Percentiles rank a stretch among this genome's conserved stretches.
phyloP scores from a whole-genome alignment of 306 rosid species.

The Casuarina equisetifolia region DNA sequence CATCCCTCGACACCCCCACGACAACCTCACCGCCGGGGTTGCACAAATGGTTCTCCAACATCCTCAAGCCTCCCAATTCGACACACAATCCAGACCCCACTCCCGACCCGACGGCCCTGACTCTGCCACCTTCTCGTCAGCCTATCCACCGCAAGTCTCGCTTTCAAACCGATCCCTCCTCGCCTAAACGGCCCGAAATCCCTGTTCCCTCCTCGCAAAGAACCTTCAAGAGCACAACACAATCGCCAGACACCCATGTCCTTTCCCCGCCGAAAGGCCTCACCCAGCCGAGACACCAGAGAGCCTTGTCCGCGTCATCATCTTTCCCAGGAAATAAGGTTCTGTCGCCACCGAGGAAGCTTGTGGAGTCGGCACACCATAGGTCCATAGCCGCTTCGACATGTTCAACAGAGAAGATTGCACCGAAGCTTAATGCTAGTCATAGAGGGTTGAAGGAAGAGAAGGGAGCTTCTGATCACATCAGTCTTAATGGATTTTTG shows the following conservation, averaged over 20 bases:
- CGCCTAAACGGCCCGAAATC: slow-evolving; percentile 49
- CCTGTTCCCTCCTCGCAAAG: slow-evolving; percentile 33
- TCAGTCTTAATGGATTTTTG: slow-evolving; percentile 59
- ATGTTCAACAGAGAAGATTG: slow-evolving; percentile 49
- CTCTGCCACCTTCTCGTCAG: slow-evolving; percentile 50
- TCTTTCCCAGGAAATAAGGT: slow-evolving; percentile 29
- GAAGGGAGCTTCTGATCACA: slow-evolving; percentile 22
- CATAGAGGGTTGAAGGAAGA: slow-evolving; percentile 25
- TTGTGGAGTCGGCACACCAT: slow-evolving; percentile 54
- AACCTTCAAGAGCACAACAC: slow-evolving; percentile 25
- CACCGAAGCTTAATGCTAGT: slow-evolving; percentile 8
- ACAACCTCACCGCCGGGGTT: slow-evolving; percentile 45
- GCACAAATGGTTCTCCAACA: slow-evolving; percentile 66
- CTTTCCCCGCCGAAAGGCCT: slow-evolving; percentile 44
- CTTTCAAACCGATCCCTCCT: slow-evolving; percentile 55
- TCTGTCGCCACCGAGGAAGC: slow-evolving; percentile 76
- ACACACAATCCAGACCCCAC: neutral
- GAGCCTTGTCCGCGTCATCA: slow-evolving; percentile 33
- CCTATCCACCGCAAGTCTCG: slow-evolving; percentile 51
- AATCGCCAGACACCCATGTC: slow-evolving; percentile 28
- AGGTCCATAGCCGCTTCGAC: slow-evolving; percentile 63
- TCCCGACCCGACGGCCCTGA: slow-evolving; percentile 13
- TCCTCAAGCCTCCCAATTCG: slow-evolving; percentile 45
- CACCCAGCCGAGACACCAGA: slow-evolving; percentile 24
- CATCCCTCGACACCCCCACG: slow-evolving; percentile 15